Base-by-base conservation (phyloP, 768 basidiomycete genomes). In the Auricularia cornea region DNA sequence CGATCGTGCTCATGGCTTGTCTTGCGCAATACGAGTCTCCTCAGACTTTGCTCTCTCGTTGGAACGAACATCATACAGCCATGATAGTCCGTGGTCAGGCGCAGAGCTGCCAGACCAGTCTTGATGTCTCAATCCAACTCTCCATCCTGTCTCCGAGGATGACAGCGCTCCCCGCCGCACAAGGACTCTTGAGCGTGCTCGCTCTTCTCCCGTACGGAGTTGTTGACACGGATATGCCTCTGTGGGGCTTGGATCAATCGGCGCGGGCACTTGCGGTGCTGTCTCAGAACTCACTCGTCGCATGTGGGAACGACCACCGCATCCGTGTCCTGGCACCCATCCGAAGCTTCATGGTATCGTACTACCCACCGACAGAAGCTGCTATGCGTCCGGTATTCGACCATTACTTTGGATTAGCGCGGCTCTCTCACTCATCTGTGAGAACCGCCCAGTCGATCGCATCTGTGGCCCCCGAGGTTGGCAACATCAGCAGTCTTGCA, bases 1-100 rank as follows among this genome's bases (percentile, higher is more conserved):
- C 69, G n/a, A 66, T 78, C 32, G 73, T 70, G 23, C 68, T 78
- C 3, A 69, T 77, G 68, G 77, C 77, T 3, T 69, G 69, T 38
- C 62, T 64, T 2, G 68, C 65, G 61, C 54, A 54, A 12, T 61
- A 62, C 52, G 60, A 38, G 11, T 60, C 57, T n/a, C 59, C 64
- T 44, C 51, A 30, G 33, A 29, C n/a, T 41, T 61, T 57, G 52
- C 62, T 62, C n/a, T 41, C n/a, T n/a, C 63, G 48, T 59, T 67
- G 48, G 62, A 48, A 54, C 23, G 29, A 18, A 14, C 31, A 48
- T 23, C 28, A 57, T 29, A 67, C 66, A 14, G 20, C 18, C 3
- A 28, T 65, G 40, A 14, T 64, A 8, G 51, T 35, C 23, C 59
- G 41, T 62, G 60, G 28, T 67, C 59, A 57, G 3, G 28, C 14